Evolutionary conservation across 805 yeast genomes (phyloP), one percentile per base, ranked within the genome.

Genomic region (Isabelozyma heimii): DNA sequence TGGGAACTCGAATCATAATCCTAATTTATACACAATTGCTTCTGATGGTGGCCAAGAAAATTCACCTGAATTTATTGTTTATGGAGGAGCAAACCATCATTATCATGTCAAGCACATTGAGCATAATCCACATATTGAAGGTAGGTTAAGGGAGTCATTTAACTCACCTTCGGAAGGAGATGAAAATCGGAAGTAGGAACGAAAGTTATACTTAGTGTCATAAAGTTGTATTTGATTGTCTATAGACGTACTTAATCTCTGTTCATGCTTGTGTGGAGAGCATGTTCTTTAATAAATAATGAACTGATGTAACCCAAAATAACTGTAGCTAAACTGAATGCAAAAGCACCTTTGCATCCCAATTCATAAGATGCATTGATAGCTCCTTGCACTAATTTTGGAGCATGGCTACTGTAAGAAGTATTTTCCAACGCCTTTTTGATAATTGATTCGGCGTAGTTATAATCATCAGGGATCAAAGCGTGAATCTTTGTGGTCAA

Each of bases 241-340:
- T 10, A 13, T 1, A 30, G 8, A 10, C 5, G 8, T 30, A 30
- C 8, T 47, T 51, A 67, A 26, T 67, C 69, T 54, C 87, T 69
- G 45, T 75, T 67, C 40, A 83, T 65, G 2, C 79, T 75, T 1
- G 81, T 58, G 60, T 83, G 87, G 42, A 85, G 67, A 47, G 72
- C 75, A 60, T 83, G 79, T 61, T 85, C 89, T 52, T 73, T 76
- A 67, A 84, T 79, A 47, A 82, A 65, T 30, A 75, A 66, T 2
- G 80, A 67, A 8, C 76, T 59, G 1, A 67, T 43, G 41, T 75
- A 63, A 0, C 83, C 79, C 10, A 79, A 15, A 3, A 66, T 47
- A 2, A 79, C 65, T 1, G 74, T 55, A 0, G 64, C 61, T 8
- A 78, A 58, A 41, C 81, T 72, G 59, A 83, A 83, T 9, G 67